Percentiles rank a stretch among this genome's conserved stretches.
phyloP scores from a whole-genome alignment of 2,329 filamentous ascomycete species.

The Ramularia collo-cygni region DNA sequence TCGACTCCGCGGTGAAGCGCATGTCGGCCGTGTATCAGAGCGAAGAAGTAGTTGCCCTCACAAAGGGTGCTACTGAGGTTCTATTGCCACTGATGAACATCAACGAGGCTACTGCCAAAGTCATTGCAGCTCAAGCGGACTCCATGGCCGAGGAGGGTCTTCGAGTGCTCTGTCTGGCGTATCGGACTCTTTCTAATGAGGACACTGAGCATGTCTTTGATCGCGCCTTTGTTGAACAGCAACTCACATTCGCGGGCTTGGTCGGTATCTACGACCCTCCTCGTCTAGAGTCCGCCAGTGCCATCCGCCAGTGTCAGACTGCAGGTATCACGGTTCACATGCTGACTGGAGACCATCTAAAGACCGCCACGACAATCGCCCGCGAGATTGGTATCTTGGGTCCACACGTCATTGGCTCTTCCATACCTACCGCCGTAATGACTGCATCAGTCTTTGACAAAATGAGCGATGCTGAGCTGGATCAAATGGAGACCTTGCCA shows the following conservation, averaged over 20 bases:
- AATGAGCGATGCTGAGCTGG: slow-evolving; percentile 37
- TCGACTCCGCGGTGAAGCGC: slow-evolving; percentile 30
- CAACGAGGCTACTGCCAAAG: slow-evolving; percentile 13
- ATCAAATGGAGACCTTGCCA: slow-evolving; percentile 35
- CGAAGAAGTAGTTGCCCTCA: slow-evolving; percentile 19
- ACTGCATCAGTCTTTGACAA: slow-evolving; percentile 40
- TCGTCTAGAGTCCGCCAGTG: slow-evolving; percentile 28
- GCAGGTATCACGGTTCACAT: slow-evolving; percentile 46
- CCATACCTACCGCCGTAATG: slow-evolving; percentile 33
- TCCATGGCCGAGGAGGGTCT: slow-evolving; percentile 27
- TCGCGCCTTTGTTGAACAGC: slow-evolving; percentile 20
- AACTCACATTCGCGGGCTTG: slow-evolving; percentile 26
- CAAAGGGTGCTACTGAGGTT: slow-evolving; percentile 30
- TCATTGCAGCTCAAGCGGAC: slow-evolving; percentile 24
- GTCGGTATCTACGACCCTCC: slow-evolving; percentile 30
- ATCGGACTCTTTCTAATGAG: slow-evolving; percentile 11
- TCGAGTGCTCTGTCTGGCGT: slow-evolving; percentile 28
- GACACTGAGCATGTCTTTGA: slow-evolving; percentile 10
- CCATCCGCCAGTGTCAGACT: slow-evolving; percentile 39
- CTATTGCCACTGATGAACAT: slow-evolving; percentile 24
- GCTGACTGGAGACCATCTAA: slow-evolving; percentile 43
- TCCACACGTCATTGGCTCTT: slow-evolving; percentile 20
- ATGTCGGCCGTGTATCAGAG: slow-evolving; percentile 28
- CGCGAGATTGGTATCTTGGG: slow-evolving; percentile 39
- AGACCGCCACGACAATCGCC: slow-evolving; percentile 42